Percentiles rank a stretch among this genome's conserved stretches.
Conservation (phyloP, 1,284 basidiomycete genomes). For the Gymnopus androsaceus region DNA sequence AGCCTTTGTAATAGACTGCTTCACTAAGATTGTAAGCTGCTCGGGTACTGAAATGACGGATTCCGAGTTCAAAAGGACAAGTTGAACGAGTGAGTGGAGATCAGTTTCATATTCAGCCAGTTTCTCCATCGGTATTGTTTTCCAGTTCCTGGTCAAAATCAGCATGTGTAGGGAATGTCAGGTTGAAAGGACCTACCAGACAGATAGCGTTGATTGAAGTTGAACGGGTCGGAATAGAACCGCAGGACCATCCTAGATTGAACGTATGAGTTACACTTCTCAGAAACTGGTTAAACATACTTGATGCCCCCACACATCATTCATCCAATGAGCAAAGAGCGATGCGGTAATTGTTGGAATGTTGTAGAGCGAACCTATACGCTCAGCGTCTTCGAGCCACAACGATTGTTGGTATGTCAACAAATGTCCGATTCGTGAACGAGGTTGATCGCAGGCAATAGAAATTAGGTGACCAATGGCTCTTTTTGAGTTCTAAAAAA, state of each 20-base stretch:
- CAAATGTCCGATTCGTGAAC: conserved; percentile 42
- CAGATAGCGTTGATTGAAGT: conserved; percentile 35
- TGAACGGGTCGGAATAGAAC: conserved; percentile 26
- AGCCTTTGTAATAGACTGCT: conserved; percentile 42
- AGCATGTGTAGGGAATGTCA: conserved; percentile 7
- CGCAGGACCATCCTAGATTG: neutral
- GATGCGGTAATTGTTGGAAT: neutral
- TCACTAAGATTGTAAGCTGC: conserved; percentile 42
- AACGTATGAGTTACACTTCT: neutral
- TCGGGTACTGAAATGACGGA: conserved; percentile 36
- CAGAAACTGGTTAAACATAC: neutral
- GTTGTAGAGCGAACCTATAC: neutral
- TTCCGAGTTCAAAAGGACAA: conserved; percentile 41
- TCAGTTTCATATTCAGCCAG: conserved; percentile 35
- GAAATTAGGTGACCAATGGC: conserved; percentile 36
- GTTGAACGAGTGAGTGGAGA: conserved; percentile 36
- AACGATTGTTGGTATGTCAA: conserved; percentile 55
- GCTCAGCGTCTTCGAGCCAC: conserved; percentile 38
- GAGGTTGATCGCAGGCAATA: conserved; percentile 33
- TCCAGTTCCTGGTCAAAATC: conserved; percentile 35
- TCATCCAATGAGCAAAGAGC: neutral
- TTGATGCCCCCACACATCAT: neutral
- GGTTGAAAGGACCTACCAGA: conserved; percentile 32
- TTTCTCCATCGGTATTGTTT: conserved; percentile 29
- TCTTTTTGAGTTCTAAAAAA: conserved; percentile 12